Base-by-base conservation (phyloP, 1,284 basidiomycete genomes). In the Ganoderma sp. region DNA sequence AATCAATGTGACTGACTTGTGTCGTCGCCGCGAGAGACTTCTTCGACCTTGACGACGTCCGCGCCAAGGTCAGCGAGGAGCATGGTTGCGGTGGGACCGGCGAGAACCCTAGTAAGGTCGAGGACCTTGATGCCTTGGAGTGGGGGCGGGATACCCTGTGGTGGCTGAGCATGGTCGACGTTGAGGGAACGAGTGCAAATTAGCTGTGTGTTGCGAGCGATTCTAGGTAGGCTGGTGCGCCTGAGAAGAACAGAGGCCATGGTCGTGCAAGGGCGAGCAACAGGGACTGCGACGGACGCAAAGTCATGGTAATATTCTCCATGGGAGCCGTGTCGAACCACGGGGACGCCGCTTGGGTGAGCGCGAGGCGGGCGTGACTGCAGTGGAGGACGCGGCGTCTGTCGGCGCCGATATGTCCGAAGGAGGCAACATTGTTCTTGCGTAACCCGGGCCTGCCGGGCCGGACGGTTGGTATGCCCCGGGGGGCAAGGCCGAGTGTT, bases 21-120 rank as follows among this genome's bases (percentile, higher is more conserved):
- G 80, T 98, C 97, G 77, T 99, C 97, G 42, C 97, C 96, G 66
- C 85, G 85, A 37, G 85, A 85, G 42, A 90, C 86, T 74, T 94
- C 91, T 77, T 96, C 94, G 28, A 96, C 87, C 80, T 95, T 99
- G 80, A 98, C 90, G 45, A 98, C 95, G 78, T 98, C 95, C 66
- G 96, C 96, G 61, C 91, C 94, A 28, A 95, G 82, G 81, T 96
- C 94, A 41, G 89, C 95, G 22, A 97, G 84, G 68, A 96, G 85
- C 95, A 97, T 96, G 2, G 96, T 95, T 37, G 90, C 88, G 7
- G 92, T 94, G 15, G 96, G 96, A 0, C 95, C 96, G 25, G 96
- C 96, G 58, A 98, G 83, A 0, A 98, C 92, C 48, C 96, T 87
- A 14, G 95, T 95, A 63, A 97, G 82, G 79, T 98, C 96, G 25